Percentiles rank a stretch among this genome's conserved stretches.
phyloP scores from a whole-genome alignment of 2,329 filamentous ascomycete species.

The Zymoseptoria ardabiliae region DNA sequence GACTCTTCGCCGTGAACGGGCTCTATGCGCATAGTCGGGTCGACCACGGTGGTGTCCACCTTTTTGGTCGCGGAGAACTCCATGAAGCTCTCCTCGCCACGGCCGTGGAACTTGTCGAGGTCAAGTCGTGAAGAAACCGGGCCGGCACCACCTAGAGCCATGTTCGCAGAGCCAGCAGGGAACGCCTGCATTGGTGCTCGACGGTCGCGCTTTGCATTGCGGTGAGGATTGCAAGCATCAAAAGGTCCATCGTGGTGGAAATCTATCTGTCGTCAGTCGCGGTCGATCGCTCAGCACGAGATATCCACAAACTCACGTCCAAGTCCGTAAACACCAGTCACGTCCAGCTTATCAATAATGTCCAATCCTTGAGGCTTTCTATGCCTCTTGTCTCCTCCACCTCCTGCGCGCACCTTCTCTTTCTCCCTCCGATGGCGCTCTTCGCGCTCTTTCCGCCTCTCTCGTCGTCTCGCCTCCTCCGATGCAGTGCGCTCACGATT shows the following conservation, averaged over 20 bases:
- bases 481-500: slow-evolving; percentile 26
- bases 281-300: not conserved
- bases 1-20: slow-evolving; percentile 78
- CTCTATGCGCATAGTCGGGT: slow-evolving; percentile 59
- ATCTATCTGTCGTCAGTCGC: slow-evolving; percentile 47
- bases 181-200: slow-evolving; percentile 95
- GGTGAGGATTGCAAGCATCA: slow-evolving; percentile 89
- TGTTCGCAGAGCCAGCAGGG: slow-evolving; percentile 86
- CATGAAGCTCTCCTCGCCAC: slow-evolving; percentile 74
- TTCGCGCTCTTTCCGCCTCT: slow-evolving; percentile 43
- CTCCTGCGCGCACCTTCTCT: slow-evolving; percentile 27
- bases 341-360: slow-evolving; percentile 93
- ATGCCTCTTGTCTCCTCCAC: slow-evolving; percentile 32
- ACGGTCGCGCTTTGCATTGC: slow-evolving; percentile 75
- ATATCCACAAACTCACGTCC: slow-evolving; percentile 58
- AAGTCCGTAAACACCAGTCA: slow-evolving; percentile 89
- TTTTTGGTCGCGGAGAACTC: slow-evolving; percentile 58
- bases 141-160: slow-evolving; percentile 78
- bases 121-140: slow-evolving; percentile 76
- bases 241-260: slow-evolving; percentile 98
- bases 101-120: slow-evolving; percentile 80
- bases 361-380: slow-evolving; percentile 55
- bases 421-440: slow-evolving; percentile 43
- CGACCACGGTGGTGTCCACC: slow-evolving; percentile 46
- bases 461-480: slow-evolving; percentile 47